Evolutionary conservation across 257 asterid genomes (phyloP).

Genomic region (Eucommia ulmoides): DNA sequence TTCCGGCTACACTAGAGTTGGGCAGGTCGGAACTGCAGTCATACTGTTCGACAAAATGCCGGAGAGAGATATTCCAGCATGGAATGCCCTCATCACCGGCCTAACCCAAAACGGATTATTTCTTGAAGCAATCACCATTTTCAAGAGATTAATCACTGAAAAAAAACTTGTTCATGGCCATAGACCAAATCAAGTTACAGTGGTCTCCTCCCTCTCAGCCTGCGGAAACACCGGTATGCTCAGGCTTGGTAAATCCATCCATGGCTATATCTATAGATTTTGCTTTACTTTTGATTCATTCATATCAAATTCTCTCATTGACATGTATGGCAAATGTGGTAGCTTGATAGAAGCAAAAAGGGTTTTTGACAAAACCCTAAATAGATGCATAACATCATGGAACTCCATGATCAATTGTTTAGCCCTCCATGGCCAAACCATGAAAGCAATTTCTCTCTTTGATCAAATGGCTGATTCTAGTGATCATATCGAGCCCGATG

Average conservation of each 20-base stretch:
- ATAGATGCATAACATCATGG: slow-evolving; percentile 47
- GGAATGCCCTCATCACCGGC: slow-evolving; percentile 76
- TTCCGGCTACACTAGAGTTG: slow-evolving; percentile 53
- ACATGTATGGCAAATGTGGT: slow-evolving; percentile 87
- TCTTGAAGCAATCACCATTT: slow-evolving; percentile 47
- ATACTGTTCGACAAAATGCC: slow-evolving; percentile 51
- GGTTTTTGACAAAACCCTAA: slow-evolving; percentile 30
- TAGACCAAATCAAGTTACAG: slow-evolving; percentile 57
- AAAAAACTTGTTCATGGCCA: slow-evolving; percentile 19
- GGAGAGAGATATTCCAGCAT: slow-evolving; percentile 52
- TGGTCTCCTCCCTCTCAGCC: slow-evolving; percentile 55
- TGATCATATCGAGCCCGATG: slow-evolving; percentile 45
- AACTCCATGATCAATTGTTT: slow-evolving; percentile 63
- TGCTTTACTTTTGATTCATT: slow-evolving; percentile 26
- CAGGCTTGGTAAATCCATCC: slow-evolving; percentile 62
- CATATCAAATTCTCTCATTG: slow-evolving; percentile 47
- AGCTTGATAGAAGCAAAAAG: slow-evolving; percentile 41
- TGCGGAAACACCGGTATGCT: slow-evolving; percentile 59
- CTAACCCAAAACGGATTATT: slow-evolving; percentile 69
- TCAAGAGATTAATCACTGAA: slow-evolving; percentile 52
- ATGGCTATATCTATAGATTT: slow-evolving; percentile 38
- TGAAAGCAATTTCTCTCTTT: slow-evolving; percentile 34
- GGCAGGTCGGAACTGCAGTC: slow-evolving; percentile 49
- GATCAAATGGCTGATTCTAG: slow-evolving; percentile 32
- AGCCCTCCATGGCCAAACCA: slow-evolving; percentile 51